Evolutionary conservation across 1,284 basidiomycete species (phyloP).

Genomic region (Puccinia triticina): DNA sequence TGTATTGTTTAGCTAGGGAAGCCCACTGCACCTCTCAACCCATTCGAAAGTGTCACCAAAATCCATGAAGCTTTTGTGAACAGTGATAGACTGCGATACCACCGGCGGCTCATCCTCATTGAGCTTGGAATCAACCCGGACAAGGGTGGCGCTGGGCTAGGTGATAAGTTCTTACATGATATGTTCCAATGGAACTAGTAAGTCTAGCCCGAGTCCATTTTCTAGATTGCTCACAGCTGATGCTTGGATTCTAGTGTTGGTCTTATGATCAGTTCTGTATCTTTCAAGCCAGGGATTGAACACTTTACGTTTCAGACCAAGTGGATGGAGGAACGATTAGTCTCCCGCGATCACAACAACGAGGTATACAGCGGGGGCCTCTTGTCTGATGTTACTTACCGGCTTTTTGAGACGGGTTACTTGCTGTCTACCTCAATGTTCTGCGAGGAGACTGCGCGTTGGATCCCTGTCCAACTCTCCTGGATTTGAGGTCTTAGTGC

Average conservation of each 20-base stretch:
- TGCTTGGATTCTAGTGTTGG: not conserved
- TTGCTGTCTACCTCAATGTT: no score
- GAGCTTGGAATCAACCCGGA: not conserved
- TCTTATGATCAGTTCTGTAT: not conserved
- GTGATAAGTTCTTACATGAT: no score
- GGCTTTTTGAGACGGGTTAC: no score
- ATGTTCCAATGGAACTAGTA: constrained; percentile 10
- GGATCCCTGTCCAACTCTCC: no score
- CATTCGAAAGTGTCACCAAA: no score
- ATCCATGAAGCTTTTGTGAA: constrained; percentile 1
- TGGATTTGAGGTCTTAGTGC: no score
- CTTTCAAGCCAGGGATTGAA: not conserved
- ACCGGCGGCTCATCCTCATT: not conserved
- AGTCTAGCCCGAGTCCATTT: not conserved
- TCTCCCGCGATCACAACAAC: not conserved
- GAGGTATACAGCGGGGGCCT: not conserved
- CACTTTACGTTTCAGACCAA: constrained; percentile 25
- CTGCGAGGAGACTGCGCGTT: no score
- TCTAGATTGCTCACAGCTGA: not conserved
- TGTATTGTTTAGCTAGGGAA: not conserved
- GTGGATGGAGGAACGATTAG: not conserved
- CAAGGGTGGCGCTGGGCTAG: not conserved
- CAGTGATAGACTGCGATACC: not conserved
- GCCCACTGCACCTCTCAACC: not conserved
- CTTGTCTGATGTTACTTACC: no score